A percentile compares a stretch with the other conserved stretches of the same genome.
These are phyloP conservation scores for Pseudocercospora ulei DNA, from an alignment of 2,329 filamentous ascomycete genomes.

Conservation along the genomic window DNA sequence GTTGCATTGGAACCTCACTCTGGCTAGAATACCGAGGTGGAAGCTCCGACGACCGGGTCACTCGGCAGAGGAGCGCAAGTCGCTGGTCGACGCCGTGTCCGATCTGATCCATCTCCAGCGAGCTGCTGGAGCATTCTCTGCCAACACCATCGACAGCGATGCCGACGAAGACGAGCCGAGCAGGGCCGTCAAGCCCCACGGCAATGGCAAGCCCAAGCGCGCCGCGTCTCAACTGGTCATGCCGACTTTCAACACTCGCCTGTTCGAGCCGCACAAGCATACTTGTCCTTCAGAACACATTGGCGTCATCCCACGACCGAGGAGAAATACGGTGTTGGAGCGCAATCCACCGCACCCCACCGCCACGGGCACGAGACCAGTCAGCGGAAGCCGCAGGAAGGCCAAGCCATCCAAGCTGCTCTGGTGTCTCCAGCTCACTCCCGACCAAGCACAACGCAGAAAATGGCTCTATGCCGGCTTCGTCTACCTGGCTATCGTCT, in stretches of 20 bases:
- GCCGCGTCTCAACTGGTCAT: constrained; percentile 19
- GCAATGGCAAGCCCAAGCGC: constrained; percentile 20
- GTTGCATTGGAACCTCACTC: constrained; percentile 69
- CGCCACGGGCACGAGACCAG: constrained; percentile 7
- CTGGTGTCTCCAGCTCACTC: constrained; percentile 70
- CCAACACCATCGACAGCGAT: constrained; percentile 36
- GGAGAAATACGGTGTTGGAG: constrained; percentile 26
- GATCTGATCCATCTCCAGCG: constrained; percentile 33
- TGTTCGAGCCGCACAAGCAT: constrained; percentile 14
- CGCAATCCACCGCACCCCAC: constrained; percentile 13
- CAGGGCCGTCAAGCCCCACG: constrained; percentile 21
- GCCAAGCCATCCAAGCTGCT: constrained; percentile 58
- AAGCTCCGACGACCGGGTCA: constrained; percentile 58
- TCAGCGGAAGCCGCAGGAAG: constrained; percentile 16
- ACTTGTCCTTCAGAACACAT: constrained; percentile 10
- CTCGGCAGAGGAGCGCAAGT: constrained; percentile 38
- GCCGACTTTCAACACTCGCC: constrained; percentile 15
- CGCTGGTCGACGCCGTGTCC: constrained; percentile 38
- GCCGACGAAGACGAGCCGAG: constrained; percentile 40
- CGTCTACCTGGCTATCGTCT: constrained; percentile 59
- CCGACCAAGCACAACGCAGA: constrained; percentile 61
- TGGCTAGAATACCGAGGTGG: constrained; percentile 86
- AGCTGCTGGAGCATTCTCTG: constrained; percentile 26
- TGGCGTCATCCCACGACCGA: constrained; percentile 10
- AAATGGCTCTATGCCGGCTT: constrained; percentile 79